Evolutionary conservation across 2,329 filamentous ascomycete genomes (phyloP).

Genomic region (Botrytis aclada): DNA sequence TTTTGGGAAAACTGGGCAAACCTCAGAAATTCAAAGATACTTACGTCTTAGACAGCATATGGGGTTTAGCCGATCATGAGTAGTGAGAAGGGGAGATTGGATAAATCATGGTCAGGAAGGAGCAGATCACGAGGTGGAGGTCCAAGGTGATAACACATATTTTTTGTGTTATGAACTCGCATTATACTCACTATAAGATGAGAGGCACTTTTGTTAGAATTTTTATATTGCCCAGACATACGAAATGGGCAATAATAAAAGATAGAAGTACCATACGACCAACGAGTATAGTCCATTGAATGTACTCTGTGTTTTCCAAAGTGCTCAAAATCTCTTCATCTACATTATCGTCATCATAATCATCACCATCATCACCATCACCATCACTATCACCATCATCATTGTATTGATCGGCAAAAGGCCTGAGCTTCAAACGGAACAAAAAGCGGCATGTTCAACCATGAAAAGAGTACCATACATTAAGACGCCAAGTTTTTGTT

Average conservation of each 20-base stretch:
- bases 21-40: too few relatives aligned
- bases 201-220: background rate
- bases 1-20: accelerated
- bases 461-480: background rate
- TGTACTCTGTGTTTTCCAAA: background rate
- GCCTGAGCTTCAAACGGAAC: background rate
- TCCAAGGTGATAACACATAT: too few relatives aligned
- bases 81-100: too few relatives aligned
- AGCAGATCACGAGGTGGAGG: background rate
- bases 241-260: background rate
- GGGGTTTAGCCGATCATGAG: background rate
- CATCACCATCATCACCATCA: too few relatives aligned
- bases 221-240: background rate
- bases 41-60: background rate
- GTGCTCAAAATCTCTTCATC: background rate
- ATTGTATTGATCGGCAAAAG: background rate
- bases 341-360: background rate
- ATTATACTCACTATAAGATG: background rate
- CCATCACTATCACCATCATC: too few relatives aligned
- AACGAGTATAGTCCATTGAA: background rate
- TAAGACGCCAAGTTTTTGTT: background rate
- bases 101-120: background rate
- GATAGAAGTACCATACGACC: background rate
- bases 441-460: background rate
- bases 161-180: background rate